Percentiles rank a stretch among this genome's conserved stretches.
phyloP scores from a whole-genome alignment of 306 rosid species.

The Trichosanthes cucumerina region DNA sequence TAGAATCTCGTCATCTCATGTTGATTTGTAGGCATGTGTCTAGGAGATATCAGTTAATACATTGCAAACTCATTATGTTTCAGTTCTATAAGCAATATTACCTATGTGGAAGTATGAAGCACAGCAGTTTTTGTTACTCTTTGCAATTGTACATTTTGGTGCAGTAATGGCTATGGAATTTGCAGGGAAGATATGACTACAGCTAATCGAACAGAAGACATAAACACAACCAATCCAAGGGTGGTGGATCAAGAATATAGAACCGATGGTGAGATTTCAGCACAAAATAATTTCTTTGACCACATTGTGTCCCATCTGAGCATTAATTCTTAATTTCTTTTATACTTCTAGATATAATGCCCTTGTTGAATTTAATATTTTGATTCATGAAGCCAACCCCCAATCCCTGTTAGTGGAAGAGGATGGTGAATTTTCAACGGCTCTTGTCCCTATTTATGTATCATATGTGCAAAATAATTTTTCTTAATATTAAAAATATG shows the following conservation, averaged over 20 bases:
- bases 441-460: background rate
- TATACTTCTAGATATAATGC: constrained; percentile 32
- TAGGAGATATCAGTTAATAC: background rate
- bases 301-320: constrained; percentile 26
- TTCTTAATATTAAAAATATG: background rate
- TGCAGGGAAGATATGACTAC: constrained; percentile 44
- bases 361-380: background rate
- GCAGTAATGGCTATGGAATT: constrained; percentile 80
- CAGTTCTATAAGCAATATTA: background rate
- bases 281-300: constrained; percentile 30
- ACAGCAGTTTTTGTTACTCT: constrained; percentile 1
- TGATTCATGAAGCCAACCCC: background rate
- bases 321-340: constrained; percentile 48
- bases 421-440: background rate
- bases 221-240: constrained; percentile 32
- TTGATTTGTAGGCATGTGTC: background rate
- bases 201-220: background rate
- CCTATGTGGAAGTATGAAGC: background rate
- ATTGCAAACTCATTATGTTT: background rate
- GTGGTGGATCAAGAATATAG: constrained; percentile 41
- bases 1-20: background rate
- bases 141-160: constrained; percentile 10
- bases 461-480: background rate
- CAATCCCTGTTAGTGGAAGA: background rate
- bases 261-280: constrained; percentile 38